These are phyloP conservation scores for Apiospora aurea DNA, from an alignment of 2,329 filamentous ascomycete genomes.

Conservation along the genomic window DNA sequence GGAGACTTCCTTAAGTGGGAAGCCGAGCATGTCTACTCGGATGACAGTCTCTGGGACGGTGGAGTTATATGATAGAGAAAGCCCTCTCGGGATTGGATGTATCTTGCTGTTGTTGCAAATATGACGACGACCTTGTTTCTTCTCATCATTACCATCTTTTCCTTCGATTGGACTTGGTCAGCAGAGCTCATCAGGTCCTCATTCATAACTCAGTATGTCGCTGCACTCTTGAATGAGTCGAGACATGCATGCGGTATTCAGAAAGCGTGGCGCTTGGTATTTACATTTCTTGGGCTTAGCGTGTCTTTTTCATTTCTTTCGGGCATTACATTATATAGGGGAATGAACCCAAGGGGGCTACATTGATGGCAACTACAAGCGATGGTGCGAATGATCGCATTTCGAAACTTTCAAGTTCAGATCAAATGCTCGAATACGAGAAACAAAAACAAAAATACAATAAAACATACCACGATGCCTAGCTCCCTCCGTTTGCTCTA, in stretches of 20 bases:
- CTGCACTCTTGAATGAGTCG: background rate
- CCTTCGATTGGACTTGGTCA: constrained; percentile 1
- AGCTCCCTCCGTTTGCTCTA: background rate
- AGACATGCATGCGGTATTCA: background rate
- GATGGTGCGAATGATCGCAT: background rate
- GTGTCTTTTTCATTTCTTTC: background rate
- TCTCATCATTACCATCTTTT: background rate
- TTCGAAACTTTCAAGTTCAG: background rate
- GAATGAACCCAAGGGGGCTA: background rate
- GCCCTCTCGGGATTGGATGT: background rate
- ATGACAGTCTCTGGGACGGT: constrained; percentile 22
- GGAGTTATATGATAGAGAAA: constrained; percentile 26
- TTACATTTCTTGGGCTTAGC: background rate
- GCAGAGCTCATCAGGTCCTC: constrained; percentile 1
- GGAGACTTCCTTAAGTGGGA: constrained; percentile 67
- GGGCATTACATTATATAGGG: constrained; percentile 2
- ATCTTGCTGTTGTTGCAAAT: too few relatives aligned
- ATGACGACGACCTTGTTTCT: background rate
- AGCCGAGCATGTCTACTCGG: constrained; percentile 54
- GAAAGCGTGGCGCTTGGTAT: constrained; percentile 19
- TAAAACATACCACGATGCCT: background rate
- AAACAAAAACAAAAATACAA: background rate
- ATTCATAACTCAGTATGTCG: background rate
- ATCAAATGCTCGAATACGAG: background rate
- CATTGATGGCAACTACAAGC: background rate